A percentile compares a stretch with the other conserved stretches of the same genome.
Conservation (phyloP, 805 yeast species). For the Candida germanica region DNA sequence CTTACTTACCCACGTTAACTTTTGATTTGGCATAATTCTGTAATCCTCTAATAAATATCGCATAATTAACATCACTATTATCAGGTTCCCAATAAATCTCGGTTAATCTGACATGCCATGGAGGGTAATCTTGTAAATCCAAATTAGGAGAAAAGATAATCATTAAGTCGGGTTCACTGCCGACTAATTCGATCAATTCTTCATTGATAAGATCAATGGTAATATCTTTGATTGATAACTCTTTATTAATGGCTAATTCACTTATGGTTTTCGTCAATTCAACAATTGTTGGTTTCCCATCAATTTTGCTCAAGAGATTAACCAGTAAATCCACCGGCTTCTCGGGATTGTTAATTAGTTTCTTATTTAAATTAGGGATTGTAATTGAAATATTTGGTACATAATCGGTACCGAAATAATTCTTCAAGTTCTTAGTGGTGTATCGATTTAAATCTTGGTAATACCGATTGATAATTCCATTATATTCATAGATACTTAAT, state of each 20-base stretch:
- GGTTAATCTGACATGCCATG: conserved; percentile 92
- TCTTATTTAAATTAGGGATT: conserved; percentile 64
- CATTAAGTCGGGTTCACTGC: conserved; percentile 89
- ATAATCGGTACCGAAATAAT: conserved; percentile 70
- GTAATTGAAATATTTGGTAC: conserved; percentile 61
- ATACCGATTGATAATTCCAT: conserved; percentile 57
- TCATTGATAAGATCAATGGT: conserved; percentile 73
- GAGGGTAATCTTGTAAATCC: conserved; percentile 93
- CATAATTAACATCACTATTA: conserved; percentile 74
- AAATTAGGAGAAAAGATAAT: conserved; percentile 81
- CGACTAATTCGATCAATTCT: conserved; percentile 70
- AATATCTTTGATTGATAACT: conserved; percentile 62
- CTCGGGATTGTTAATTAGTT: conserved; percentile 30
- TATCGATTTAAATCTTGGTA: conserved; percentile 54
- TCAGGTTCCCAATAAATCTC: conserved; percentile 92
- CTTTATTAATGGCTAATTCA: conserved; percentile 61
- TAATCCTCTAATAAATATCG: conserved; percentile 77
- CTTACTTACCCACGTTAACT: conserved; percentile 83
- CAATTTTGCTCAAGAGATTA: conserved; percentile 65
- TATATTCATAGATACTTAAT: conserved; percentile 74
- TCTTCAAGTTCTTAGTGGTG: conserved; percentile 55
- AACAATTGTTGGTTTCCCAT: conserved; percentile 88
- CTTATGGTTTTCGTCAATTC: conserved; percentile 85
- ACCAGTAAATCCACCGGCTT: conserved; percentile 55
- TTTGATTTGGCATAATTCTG: conserved; percentile 76